phyloP scores from a whole-genome alignment of 2,329 filamentous ascomycete genomes.

The Penicillium sp. region DNA sequence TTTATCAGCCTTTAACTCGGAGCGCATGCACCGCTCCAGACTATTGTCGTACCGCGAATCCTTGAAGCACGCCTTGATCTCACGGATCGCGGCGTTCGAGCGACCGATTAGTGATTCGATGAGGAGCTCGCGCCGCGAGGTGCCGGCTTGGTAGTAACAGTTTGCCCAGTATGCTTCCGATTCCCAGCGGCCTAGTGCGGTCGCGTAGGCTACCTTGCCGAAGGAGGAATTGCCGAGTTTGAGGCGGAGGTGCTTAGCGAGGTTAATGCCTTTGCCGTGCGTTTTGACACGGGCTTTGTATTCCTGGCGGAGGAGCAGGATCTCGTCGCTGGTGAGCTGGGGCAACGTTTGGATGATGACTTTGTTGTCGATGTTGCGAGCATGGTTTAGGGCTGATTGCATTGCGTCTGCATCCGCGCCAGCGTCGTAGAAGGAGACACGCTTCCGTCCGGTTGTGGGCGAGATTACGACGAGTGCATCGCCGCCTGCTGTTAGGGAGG shows the following conservation, averaged over 20 bases:
- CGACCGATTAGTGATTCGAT: conserved; percentile 93
- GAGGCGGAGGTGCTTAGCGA: conserved; percentile 53
- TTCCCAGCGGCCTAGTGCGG: conserved; percentile 86
- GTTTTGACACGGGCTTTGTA: conserved; percentile 87
- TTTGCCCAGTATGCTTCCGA: conserved; percentile 97
- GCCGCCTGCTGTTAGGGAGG: conserved; percentile 27
- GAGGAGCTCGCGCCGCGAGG: conserved; percentile 79
- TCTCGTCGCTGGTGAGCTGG: conserved; percentile 79
- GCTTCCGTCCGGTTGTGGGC: conserved; percentile 56
- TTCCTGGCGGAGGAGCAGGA: conserved; percentile 80
- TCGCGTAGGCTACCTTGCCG: conserved; percentile 89
- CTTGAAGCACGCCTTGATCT: conserved; percentile 83
- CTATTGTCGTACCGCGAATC: conserved; percentile 90
- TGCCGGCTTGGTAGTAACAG: conserved; percentile 92
- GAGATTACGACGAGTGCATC: conserved; percentile 42
- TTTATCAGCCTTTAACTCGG: conserved; percentile 92
- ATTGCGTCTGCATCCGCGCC: conserved; percentile 75
- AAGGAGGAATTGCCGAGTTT: conserved; percentile 57
- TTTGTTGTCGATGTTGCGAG: conserved; percentile 66
- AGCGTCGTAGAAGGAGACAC: conserved; percentile 79
- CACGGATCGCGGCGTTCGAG: conserved; percentile 79
- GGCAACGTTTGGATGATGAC: conserved; percentile 83
- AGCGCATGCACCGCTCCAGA: conserved; percentile 81
- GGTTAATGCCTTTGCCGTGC: conserved; percentile 49
- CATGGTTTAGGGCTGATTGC: conserved; percentile 70